Evolutionary conservation across 2,329 filamentous ascomycete species (phyloP).

Genomic region (Neopestalotiopsis sp.): DNA sequence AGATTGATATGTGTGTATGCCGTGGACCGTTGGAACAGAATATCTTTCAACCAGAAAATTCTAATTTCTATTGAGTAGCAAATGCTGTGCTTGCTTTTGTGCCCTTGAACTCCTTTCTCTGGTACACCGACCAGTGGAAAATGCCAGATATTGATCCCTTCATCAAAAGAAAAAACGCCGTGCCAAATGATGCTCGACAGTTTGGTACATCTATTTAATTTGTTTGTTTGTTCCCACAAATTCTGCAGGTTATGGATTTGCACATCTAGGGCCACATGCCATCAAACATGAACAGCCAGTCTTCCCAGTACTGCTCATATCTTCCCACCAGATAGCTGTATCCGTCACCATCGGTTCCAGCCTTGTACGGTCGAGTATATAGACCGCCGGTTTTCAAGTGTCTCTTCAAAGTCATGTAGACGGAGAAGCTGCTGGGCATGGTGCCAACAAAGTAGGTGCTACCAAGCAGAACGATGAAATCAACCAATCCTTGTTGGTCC

Average conservation of each 20-base stretch:
- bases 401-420: constrained; percentile 51
- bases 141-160: background rate
- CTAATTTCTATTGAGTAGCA: background rate
- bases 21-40: background rate
- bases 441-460: constrained; percentile 49
- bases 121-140: background rate
- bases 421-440: constrained; percentile 54
- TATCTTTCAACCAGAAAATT: background rate
- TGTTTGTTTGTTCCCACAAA: background rate
- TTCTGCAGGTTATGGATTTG: background rate
- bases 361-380: constrained; percentile 49
- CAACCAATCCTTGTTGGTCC: constrained; percentile 51
- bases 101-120: background rate
- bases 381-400: constrained; percentile 46
- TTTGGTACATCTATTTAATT: background rate
- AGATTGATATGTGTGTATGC: too few relatives aligned
- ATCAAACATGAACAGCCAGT: constrained; percentile 56
- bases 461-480: constrained; percentile 46
- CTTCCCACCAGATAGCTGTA: constrained; percentile 49
- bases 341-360: constrained; percentile 48
- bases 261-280: constrained; percentile 46
- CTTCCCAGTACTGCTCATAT: constrained; percentile 51
- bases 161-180: constrained; percentile 4
- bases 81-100: background rate
- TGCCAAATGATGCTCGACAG: constrained; percentile 2